Base-by-base conservation (phyloP, 192 early-diverging fungal genomes). In the Dimargaris verticillata region DNA sequence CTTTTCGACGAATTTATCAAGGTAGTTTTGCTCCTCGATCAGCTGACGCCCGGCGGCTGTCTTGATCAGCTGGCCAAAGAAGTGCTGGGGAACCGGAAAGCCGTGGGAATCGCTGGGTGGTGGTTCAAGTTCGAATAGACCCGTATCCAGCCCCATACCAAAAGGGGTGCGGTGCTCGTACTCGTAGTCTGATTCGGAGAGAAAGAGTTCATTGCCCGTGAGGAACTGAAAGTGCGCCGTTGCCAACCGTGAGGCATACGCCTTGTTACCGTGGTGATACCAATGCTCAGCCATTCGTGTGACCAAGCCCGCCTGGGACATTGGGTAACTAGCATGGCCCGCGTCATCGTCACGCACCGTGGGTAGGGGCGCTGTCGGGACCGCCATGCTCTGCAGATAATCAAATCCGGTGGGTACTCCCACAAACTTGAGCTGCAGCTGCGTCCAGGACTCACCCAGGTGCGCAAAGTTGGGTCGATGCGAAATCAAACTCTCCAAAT, bases 381-480 rank as follows among this genome's bases (percentile, higher is more conserved):
- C 4, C 5, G 5, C 17, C 12, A 55, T 13, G 24, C 17, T 55
- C 10, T 28, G 12, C 28, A 55, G n/a, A 29, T 28, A 29, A 9
- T 28, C 9, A 6, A 55, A 28, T 5, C 53, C 53, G 6, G 11
- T 4, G 5, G 26, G 24, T 5, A 28, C 26, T 4, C 53, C 53
- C 10, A 55, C 53, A 5, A 55, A 6, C 24, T 28, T 9, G 9
- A 55, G 33, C 53, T 29, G 5, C 5, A 55, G 28, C 9, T 28
- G 12, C 12, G 22, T 9, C 53, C 53, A 55, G 13, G 53, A 5
- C 12, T 55, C 53, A 28, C 24, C 28, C 9, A 55, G 29, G 26
- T 55, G 53, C 5, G 22, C 53, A 55, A 55, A 55, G 28, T 55
- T 55, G 53, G 53, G 53, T 10, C 53, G 53, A 14, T 20, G 25